Evolutionary conservation across 2,329 filamentous ascomycete genomes (phyloP), one percentile per base, ranked within the genome.

Genomic region (Monosporascus sp.): DNA sequence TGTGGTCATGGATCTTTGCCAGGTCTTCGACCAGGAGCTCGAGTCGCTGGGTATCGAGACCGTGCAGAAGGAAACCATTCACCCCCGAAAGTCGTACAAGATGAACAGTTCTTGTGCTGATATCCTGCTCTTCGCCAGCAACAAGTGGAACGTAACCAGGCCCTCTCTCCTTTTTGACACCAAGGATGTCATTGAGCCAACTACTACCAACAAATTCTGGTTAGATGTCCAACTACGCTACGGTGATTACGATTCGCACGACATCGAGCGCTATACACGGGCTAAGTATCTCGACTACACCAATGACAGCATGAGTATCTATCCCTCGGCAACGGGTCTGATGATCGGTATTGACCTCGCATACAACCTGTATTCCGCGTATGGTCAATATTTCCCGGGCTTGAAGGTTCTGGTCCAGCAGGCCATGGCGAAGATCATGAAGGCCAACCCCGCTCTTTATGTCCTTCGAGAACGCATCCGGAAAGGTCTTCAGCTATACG

Each of bases 31-130:
- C 61, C 93, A 97, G 67, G 94, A 99, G 69, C 76, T 99, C 44
- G 94, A 99, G 70, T 91, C 94, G 34, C 78, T 99, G 4, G 92
- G 92, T 37, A 97, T 99, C 54, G 94, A 99, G 72, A 95, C 91
- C 2, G 94, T 97, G 5, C 94, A 99, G 69, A 99, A 99, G 73
- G 94, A 99, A 75, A 97, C 94, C 0, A 99, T 99, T 54, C 94
- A 99, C 77, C 94, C 94, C 50, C 84, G 94, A 83, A 99, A 99
- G 74, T 97, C 91, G 5, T 99, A 99, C 83, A 99, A 99, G 83
- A 99, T 99, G 94, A 99, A 99, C 79, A 97, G 92, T 65, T 97
- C 93, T 53, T 97, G 94, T 65, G 94, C 95, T 5, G 94, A 99
- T 70, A 97, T 99, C 58, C 80, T 97, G 51, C 82, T 99, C 9